Evolutionary conservation across 2,329 filamentous ascomycete species (phyloP), one percentile per base, ranked within the genome.

Genomic region (Ceratocystiopsis minuta): DNA sequence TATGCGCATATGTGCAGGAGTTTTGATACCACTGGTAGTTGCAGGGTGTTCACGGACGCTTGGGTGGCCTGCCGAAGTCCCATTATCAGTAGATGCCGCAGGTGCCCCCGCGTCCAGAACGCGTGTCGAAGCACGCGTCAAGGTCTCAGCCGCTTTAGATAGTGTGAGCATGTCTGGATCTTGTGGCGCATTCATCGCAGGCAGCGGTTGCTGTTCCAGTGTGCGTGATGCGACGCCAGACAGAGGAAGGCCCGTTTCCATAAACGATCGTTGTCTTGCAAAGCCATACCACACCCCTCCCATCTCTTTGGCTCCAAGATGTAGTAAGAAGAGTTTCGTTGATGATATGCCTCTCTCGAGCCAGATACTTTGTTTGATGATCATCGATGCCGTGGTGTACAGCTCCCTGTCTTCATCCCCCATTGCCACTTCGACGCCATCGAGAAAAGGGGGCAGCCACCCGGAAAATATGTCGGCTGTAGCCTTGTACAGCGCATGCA

Each of bases 401-500:
- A 69, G 51, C 10, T 59, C 58, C 15, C 59, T 58, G 43, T 72
- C 67, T 6, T 64, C 63, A 3, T 60, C 58, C n/a, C 59, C 57
- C 43, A 69, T 48, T 6, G 62, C 60, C 13, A 55, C 50, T 13
- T 58, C 55, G 3, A 60, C 52, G 1, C 60, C 59, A 40, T 73
- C 68, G 12, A 68, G 56, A 15, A 64, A 54, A 54, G 60, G 62
- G 6, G 60, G 62, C 14, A 59, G 59, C 2, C 59, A 64, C 46
- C 55, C 58, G 2, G 59, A 57, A 49, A 71, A 70, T 3, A 68
- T 53, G 33, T 61, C 61, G 10, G 72, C 69, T 5, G 74, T 53
- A 3, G 58, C 62, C 48, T 69, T 67, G 50, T 72, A 68, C 6
- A 70, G 62, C 38, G 61, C 62, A 40, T 68, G 62, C 53, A 70